Evolutionary conservation across 2,329 filamentous ascomycete genomes (phyloP).

Genomic region (Colletotrichum spaethianum): DNA sequence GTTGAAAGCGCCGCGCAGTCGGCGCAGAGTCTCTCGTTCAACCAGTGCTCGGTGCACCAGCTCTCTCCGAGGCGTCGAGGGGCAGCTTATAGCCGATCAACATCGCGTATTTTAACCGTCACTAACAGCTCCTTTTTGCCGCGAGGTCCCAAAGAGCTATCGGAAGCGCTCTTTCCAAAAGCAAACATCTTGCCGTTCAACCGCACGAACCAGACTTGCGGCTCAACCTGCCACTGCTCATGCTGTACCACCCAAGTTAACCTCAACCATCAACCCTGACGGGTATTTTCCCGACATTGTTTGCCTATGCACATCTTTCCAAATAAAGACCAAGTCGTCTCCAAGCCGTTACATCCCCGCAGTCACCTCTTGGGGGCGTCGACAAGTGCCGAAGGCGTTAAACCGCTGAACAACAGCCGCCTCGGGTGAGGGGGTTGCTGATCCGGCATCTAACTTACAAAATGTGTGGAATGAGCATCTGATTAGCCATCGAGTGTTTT

Average conservation of each 20-base stretch:
- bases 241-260: not conserved
- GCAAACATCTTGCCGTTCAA: not conserved
- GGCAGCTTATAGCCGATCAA: conserved; percentile 7
- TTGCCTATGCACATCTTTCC: not conserved
- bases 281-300: not conserved
- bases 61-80: conserved; percentile 11
- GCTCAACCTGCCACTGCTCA: conserved; percentile 21
- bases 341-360: not conserved
- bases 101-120: conserved; percentile 3
- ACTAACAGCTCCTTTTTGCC: not conserved
- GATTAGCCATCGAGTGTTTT: conserved; percentile 5
- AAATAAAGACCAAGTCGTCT: not conserved
- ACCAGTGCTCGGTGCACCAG: conserved; percentile 9
- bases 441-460: not conserved
- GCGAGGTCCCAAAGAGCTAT: not conserved
- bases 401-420: not conserved
- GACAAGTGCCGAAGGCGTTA: not conserved
- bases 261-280: not conserved
- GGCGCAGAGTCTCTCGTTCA: not conserved
- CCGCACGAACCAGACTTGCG: conserved; percentile 17
- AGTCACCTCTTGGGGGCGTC: too few relatives aligned
- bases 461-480: not conserved
- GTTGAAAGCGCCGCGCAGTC: conserved; percentile 29
- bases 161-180: conserved; percentile 12
- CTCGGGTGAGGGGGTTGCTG: not conserved